Evolutionary conservation across 1,284 basidiomycete species (phyloP), one percentile per base, ranked within the genome.

Genomic region (Fomes fomentarius): DNA sequence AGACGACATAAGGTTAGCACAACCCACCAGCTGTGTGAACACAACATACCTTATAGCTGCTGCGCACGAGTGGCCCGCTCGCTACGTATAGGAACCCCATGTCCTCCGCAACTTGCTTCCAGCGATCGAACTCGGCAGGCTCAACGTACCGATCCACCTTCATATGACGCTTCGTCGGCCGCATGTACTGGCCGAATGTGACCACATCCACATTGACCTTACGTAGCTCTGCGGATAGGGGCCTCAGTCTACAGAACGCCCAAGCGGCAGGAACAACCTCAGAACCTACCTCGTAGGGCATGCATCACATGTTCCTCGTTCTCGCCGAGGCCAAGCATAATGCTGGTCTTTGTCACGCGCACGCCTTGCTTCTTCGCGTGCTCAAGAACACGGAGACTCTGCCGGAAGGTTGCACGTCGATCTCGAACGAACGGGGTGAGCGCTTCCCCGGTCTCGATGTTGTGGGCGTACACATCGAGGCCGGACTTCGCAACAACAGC

Each of bases 161-260:
- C 97, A 99, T 99, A 73, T 99, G 97, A 30, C 89, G 83, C 74
- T 99, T 99, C 1, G 97, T 99, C 1, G 97, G 97, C 41, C 97
- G 89, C 97, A 99, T 99, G 75, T 99, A 99, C 76, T 99, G 97
- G 1, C 97, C 97, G 69, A 99, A 98, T 0, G 97, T 99, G 28
- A 99, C 96, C 9, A 99, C 96, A 69, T 99, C 96, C 31, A 99
- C 96, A 58, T 94, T 81, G 34, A 85, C 79, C 60, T 87, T 89
- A 38, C 96, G 87, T 3, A 99, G 81, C 63, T 96, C 96, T 94
- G 68, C 15, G 52, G 49, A 37, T 6, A 44, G 48, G 17, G 30
- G 8, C 15, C 26, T 9, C 14, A 34, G 19, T 33, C 52, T 28
- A 49, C n/a, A 26, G 28, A 37, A 33, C 38, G 42, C 49, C 42